Evolutionary conservation across 768 basidiomycete genomes (phyloP), one percentile per base, ranked within the genome.

Genomic region (Cyclocybe aegerita): DNA sequence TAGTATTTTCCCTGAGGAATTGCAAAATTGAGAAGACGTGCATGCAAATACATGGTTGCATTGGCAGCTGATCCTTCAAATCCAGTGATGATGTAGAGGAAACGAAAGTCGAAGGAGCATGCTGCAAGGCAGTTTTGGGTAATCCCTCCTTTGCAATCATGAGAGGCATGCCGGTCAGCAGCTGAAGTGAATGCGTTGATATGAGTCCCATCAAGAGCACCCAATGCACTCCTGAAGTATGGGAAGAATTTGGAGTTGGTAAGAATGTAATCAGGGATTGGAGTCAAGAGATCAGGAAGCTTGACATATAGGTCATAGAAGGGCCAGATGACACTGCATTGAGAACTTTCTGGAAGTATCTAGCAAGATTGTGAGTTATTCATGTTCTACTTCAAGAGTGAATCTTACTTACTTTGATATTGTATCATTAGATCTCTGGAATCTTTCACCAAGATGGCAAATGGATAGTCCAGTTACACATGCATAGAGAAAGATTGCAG

Each of bases 31-130:
- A 44, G 44, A 1, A 53, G 7, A 0, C 57, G 55, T 4, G 70
- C 65, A 61, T 70, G 41, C 4, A 61, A 34, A 54, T 59, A 75
- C 14, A 75, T 59, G 0, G 54, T 49, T 11, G 63, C 56, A 64
- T 77, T 71, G 3, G 72, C 59, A 4, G 63, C 61, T 34, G 65
- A 68, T 0, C 74, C 75, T 37, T 78, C 74, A 68, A 70, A 76
- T 1, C 74, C 71, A 48, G 61, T 67, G 3, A 71, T 53, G 5
- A 72, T 40, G 54, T 75, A 78, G 4, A 60, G 55, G 45, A 77
- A 76, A 1, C 47, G 34, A 23, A 77, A 52, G 23, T 63, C 41
- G 43, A 74, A 75, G 0, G 56, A 55, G 9, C 66, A 71, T 2
- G 50, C 61, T 10, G 71, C 70, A 7, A 78, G 62, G 10, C 57